These are phyloP conservation scores for Buddleja alternifolia DNA, from an alignment of 257 asterid genomes.

Conservation along the genomic window DNA sequence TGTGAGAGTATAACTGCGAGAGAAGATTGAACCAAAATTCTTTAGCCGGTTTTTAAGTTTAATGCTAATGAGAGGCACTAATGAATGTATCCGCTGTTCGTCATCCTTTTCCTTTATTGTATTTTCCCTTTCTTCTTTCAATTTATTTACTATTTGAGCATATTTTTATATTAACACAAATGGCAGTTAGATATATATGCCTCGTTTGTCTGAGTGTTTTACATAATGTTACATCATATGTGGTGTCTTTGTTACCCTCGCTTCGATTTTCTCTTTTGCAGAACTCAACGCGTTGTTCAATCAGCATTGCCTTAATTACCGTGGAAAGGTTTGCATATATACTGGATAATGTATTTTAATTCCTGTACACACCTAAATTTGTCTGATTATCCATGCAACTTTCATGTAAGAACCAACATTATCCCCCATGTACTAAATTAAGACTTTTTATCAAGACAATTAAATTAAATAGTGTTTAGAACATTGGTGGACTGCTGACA, in stretches of 20 bases:
- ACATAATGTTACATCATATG: conserved; percentile 12
- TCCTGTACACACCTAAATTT: conserved; percentile 2
- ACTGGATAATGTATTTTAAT: conserved; percentile 19
- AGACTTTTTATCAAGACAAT: not conserved
- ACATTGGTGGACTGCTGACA: conserved; percentile 2
- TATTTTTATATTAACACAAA: conserved; percentile 10
- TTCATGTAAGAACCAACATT: no score
- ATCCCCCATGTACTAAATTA: no score
- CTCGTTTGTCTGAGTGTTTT: conserved; percentile 20
- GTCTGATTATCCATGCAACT: no score
- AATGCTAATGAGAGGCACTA: not conserved
- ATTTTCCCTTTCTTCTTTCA: not conserved
- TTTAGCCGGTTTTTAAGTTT: conserved; percentile 7
- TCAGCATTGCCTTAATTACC: conserved; percentile 77
- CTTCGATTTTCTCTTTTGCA: conserved; percentile 42
- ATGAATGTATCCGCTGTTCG: not conserved
- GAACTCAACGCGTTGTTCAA: conserved; percentile 81
- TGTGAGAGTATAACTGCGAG: not conserved
- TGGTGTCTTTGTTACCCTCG: conserved; percentile 20
- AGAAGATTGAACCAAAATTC: not conserved
- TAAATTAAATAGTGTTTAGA: not conserved
- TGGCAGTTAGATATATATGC: not conserved
- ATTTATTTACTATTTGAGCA: not conserved
- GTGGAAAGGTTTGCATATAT: conserved; percentile 78
- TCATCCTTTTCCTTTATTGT: not conserved